Conservation (phyloP, 768 basidiomycete genomes). For the Termitomyces bulborhizus region DNA sequence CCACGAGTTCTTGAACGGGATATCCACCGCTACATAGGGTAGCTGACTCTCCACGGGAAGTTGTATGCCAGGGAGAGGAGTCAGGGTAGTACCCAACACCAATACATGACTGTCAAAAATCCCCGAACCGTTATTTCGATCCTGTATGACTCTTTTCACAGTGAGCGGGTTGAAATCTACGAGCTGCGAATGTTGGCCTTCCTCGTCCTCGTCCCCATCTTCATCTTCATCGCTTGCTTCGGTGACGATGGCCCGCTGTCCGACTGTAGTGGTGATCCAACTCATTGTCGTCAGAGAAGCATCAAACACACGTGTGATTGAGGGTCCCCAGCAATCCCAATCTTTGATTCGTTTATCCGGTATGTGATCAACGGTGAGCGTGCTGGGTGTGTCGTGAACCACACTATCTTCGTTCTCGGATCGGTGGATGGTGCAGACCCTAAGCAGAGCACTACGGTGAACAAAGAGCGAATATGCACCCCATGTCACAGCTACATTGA, state of each 20-base stretch:
- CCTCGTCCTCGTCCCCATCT: neutral
- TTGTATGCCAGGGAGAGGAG: slow-evolving; percentile 12
- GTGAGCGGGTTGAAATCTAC: slow-evolving; percentile 7
- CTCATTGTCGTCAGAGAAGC: neutral
- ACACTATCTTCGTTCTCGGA: slow-evolving; percentile 2
- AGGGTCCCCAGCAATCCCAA: slow-evolving; percentile 18
- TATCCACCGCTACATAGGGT: slow-evolving; percentile 18
- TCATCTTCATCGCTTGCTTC: neutral
- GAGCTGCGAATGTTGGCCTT: neutral
- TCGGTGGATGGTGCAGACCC: neutral
- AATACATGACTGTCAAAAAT: neutral
- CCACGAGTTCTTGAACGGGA: slow-evolving; percentile 1
- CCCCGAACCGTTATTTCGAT: neutral
- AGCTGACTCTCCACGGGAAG: slow-evolving; percentile 20
- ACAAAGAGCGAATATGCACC: slow-evolving; percentile 6
- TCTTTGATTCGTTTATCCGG: neutral
- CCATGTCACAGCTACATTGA: neutral
- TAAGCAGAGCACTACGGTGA: slow-evolving; percentile 4
- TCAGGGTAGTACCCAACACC: neutral
- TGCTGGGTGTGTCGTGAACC: neutral
- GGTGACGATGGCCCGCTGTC: slow-evolving; percentile 16
- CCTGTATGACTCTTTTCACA: neutral
- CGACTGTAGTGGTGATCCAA: slow-evolving; percentile 20
- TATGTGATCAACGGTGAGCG: neutral
- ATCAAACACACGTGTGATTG: slow-evolving; percentile 14